phyloP scores from a whole-genome alignment of 257 asterid species.

The Cynanchum wilfordii region DNA sequence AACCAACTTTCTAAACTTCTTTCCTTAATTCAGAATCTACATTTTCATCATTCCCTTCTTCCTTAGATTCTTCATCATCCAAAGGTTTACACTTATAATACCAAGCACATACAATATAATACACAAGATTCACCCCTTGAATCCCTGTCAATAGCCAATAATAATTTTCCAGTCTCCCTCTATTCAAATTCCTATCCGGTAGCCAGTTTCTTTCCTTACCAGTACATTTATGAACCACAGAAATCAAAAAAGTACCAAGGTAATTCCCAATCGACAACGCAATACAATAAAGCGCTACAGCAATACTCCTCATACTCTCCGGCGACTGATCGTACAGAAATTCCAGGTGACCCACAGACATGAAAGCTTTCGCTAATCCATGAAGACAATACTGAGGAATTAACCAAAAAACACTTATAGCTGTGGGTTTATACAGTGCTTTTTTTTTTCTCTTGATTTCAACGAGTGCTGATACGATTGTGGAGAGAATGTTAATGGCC shows the following conservation, averaged over 20 bases:
- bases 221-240: slow-evolving; percentile 45
- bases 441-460: slow-evolving; percentile 59
- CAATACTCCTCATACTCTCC: slow-evolving; percentile 84
- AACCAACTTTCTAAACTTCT: neutral
- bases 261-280: slow-evolving; percentile 60
- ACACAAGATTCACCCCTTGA: slow-evolving; percentile 50
- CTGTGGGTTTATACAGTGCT: slow-evolving; percentile 44
- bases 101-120: slow-evolving; percentile 55
- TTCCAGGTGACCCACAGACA: slow-evolving; percentile 63
- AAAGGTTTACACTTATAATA: slow-evolving; percentile 52
- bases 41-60: slow-evolving; percentile 12
- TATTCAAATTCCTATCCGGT: slow-evolving; percentile 62
- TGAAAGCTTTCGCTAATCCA: slow-evolving; percentile 66
- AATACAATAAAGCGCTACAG: slow-evolving; percentile 56
- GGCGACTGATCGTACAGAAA: slow-evolving; percentile 79
- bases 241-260: slow-evolving; percentile 47
- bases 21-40: slow-evolving; percentile 28
- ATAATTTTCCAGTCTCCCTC: slow-evolving; percentile 57
- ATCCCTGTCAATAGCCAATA: slow-evolving; percentile 63
- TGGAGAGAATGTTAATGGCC: slow-evolving; percentile 43
- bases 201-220: slow-evolving; percentile 56
- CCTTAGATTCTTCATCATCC: slow-evolving; percentile 35
- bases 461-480: slow-evolving; percentile 43
- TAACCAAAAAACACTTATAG: slow-evolving; percentile 60
- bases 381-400: slow-evolving; percentile 68